Evolutionary conservation across 208 protist genomes (phyloP).

Genomic region (Acanthamoeba castellanii): DNA sequence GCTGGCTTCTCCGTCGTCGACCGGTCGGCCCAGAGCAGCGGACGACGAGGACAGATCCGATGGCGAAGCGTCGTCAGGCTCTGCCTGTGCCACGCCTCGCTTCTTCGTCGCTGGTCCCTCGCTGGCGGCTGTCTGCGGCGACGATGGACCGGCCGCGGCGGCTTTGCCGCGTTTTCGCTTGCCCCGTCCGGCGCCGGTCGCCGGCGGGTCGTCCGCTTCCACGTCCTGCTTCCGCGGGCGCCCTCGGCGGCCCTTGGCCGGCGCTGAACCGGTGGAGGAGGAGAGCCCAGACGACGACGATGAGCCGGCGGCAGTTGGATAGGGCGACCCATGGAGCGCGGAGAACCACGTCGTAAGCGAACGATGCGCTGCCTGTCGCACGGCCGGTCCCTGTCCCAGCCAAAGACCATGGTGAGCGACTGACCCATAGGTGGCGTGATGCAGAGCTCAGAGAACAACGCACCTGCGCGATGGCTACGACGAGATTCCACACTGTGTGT

Average conservation of each 20-base stretch:
- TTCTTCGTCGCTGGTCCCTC: neutral
- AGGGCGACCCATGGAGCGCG: neutral
- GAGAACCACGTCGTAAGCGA: neutral
- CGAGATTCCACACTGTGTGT: conserved; percentile 71
- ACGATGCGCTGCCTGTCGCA: neutral
- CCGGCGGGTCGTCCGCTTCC: neutral
- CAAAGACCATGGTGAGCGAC: too few species aligned
- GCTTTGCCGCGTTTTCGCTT: neutral
- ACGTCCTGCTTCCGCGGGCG: neutral
- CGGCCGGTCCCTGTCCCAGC: neutral
- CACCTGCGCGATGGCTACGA: neutral
- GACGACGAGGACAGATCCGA: neutral
- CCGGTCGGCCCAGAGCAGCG: neutral
- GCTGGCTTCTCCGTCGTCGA: neutral
- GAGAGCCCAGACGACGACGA: neutral
- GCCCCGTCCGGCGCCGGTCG: neutral
- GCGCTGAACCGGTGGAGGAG: neutral
- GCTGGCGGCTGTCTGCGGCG: neutral
- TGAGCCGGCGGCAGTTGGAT: neutral
- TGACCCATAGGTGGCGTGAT: too few species aligned
- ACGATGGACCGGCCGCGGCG: neutral
- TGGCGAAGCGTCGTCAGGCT: neutral
- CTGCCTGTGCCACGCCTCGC: neutral
- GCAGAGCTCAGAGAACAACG: neutral
- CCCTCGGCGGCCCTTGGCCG: neutral